Evolutionary conservation across 768 basidiomycete species (phyloP).

Genomic region (Gymnopilus dilepis): DNA sequence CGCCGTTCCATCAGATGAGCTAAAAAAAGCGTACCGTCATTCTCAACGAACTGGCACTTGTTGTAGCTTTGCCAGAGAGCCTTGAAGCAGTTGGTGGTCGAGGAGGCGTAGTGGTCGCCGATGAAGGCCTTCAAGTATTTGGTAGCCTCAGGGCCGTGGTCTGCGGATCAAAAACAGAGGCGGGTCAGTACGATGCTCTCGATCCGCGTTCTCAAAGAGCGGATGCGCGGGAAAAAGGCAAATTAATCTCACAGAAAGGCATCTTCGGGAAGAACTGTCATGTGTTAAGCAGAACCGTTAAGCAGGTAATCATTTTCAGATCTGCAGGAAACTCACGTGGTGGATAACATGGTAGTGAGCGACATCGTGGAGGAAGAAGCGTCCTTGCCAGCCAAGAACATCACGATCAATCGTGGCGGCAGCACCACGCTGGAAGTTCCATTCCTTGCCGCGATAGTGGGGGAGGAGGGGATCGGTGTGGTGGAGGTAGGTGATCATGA

Average conservation of each 20-base stretch:
- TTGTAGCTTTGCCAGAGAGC: conserved; percentile 63
- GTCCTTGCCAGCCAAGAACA: conserved; percentile 67
- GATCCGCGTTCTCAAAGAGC: neutral
- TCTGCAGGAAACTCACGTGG: conserved; percentile 44
- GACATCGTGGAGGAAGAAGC: conserved; percentile 71
- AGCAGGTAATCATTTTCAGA: neutral
- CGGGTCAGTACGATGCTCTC: neutral
- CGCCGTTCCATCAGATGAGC: neutral
- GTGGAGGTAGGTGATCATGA: conserved; percentile 66
- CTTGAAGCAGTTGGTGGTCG: conserved; percentile 44
- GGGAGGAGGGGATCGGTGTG: conserved; percentile 65
- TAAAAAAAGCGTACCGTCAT: conserved; percentile 43
- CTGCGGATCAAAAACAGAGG: conserved; percentile 30
- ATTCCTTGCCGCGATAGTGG: conserved; percentile 60
- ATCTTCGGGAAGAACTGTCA: conserved; percentile 63
- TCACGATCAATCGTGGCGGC: conserved; percentile 63
- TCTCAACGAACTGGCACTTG: conserved; percentile 61
- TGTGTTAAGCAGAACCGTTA: neutral
- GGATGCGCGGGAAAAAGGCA: neutral
- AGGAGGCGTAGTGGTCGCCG: conserved; percentile 53
- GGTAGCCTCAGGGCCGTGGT: conserved; percentile 58
- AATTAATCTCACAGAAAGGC: conserved; percentile 53
- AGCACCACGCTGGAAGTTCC: conserved; percentile 68
- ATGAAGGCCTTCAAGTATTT: conserved; percentile 53
- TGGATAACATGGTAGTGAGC: conserved; percentile 70